Evolutionary conservation across 2,329 filamentous ascomycete species (phyloP).

Genomic region (Phoma herbarum): DNA sequence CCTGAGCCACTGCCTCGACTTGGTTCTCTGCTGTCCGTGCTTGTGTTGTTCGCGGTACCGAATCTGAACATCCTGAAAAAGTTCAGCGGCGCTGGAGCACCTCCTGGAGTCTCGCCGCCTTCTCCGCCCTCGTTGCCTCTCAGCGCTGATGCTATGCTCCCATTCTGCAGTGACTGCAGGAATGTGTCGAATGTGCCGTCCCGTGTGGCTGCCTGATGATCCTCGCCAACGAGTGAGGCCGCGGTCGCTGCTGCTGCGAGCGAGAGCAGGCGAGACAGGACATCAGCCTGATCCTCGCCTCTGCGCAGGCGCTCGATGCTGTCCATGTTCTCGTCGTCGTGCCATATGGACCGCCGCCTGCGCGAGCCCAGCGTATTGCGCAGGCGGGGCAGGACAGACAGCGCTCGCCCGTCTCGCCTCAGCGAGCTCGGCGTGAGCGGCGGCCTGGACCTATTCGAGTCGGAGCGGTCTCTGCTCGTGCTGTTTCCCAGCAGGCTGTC

Average conservation of each 20-base stretch:
- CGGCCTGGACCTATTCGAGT: conserved; percentile 31
- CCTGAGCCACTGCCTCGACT: conserved; percentile 36
- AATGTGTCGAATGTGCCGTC: conserved; percentile 71
- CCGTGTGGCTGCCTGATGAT: conserved; percentile 63
- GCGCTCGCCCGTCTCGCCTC: conserved; percentile 44
- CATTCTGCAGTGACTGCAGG: conserved; percentile 69
- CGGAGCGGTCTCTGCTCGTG: conserved; percentile 29
- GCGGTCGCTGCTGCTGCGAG: conserved; percentile 71
- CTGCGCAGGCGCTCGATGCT: conserved; percentile 53
- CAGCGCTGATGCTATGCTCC: conserved; percentile 65
- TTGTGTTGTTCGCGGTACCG: conserved; percentile 57
- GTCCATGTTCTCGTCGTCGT: conserved; percentile 38
- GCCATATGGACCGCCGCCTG: conserved; percentile 61
- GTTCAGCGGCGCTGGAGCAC: conserved; percentile 65
- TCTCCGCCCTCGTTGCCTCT: conserved; percentile 55
- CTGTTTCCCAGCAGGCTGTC: conserved; percentile 40
- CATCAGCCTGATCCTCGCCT: conserved; percentile 69
- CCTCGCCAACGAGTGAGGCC: conserved; percentile 69
- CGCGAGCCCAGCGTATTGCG: conserved; percentile 57
- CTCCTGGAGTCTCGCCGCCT: conserved; percentile 48
- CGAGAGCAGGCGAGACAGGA: conserved; percentile 68
- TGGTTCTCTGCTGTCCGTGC: conserved; percentile 32
- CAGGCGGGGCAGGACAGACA: conserved; percentile 50
- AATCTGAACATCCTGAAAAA: conserved; percentile 76
- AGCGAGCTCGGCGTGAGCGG: conserved; percentile 30